Evolutionary conservation across 768 basidiomycete genomes (phyloP), one percentile per base, ranked within the genome.

Genomic region (Dioszegia crocea): DNA sequence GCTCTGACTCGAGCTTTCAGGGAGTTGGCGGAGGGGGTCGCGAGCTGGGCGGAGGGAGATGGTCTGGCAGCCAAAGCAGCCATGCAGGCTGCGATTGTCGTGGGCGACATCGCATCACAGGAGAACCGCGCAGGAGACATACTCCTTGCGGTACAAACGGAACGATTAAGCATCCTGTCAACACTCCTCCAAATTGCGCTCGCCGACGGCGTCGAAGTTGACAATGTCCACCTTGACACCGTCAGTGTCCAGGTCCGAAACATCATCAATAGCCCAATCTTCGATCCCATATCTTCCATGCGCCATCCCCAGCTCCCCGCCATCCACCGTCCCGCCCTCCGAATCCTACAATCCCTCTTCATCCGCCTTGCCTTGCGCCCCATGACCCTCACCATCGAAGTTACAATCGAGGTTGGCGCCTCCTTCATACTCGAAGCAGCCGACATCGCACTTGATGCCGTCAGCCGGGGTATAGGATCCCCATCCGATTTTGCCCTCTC

Each of bases 271-370:
- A 92, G 86, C 68, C 85, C 87, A 54, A 80, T 84, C 1, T 91
- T 90, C 68, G 81, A 87, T 0, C 88, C 90, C 0, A 78, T 85
- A 0, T 80, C 81, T 43, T 91, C 91, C 0, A 82, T 94, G 69
- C 82, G 89, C 5, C 84, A 86, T 4, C 78, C 81, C 24, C 67
- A 84, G 5, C 80, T 85, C 0, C 80, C 83, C 17, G 83, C 86
- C 0, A 91, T 91, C 80, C 92, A 97, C 72, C 85, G 84, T 43
- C 82, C 83, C 0, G 82, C 93, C 52, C 80, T 97, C 26, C 87
- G 91, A 66, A 83, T 90, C 57, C 77, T 88, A 45, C 92, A 87
- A 39, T 49, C 30, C 36, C 51, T 53, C 4, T 53, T 53, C 21
- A 8, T 23, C 23, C 51, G 51, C 16, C 51, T 53, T 2, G 36